Evolutionary conservation across 2,329 filamentous ascomycete species (phyloP), one percentile per base, ranked within the genome.

Genomic region (Penicillium sp.): DNA sequence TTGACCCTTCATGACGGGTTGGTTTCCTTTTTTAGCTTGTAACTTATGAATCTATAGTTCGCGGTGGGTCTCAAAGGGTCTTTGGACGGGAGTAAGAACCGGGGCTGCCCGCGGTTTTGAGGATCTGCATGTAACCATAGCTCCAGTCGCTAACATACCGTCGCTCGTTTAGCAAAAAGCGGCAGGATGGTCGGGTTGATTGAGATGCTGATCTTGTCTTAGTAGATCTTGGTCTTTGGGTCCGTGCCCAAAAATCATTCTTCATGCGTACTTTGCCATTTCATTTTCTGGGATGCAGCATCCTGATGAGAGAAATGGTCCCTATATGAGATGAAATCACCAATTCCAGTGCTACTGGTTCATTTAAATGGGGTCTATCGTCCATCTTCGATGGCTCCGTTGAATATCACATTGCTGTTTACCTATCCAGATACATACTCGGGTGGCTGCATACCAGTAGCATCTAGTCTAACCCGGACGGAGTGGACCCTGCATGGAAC

Each of bases 1-100:
- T 55, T 14, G 33, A 22, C 58, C 54, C 33, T 45, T 60, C 52
- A 41, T 45, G 39, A 45, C 56, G 29, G 33, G 21, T 19, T 9
- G 21, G 5, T 27, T 41, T 21, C 48, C 47, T 16, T 29, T 49
- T 49, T 39, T 19, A 43, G 48, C 39, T 21, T 48, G 10, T 22
- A 13, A 2, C n/a, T 16, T 14, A 46, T 37, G 39, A 11, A 22
- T 51, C 47, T 33, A 39, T 35, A 37, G 29, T 37, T 50, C 52
- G 21, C 11, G 6, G 22, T 31, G 37, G 29, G 21, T 48, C 24
- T 52, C 43, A n/a, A n/a, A 48, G 37, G 27, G 49, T 29, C 48
- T 48, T 52, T 26, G 41, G 5, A 22, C 31, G 24, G 24, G 45
- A 47, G 10, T 22, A 33, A 56, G 48, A 43, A 16, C 29, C 16